Evolutionary conservation across 1,284 basidiomycete species (phyloP).

Genomic region (Singerocomus rubriflavus): DNA sequence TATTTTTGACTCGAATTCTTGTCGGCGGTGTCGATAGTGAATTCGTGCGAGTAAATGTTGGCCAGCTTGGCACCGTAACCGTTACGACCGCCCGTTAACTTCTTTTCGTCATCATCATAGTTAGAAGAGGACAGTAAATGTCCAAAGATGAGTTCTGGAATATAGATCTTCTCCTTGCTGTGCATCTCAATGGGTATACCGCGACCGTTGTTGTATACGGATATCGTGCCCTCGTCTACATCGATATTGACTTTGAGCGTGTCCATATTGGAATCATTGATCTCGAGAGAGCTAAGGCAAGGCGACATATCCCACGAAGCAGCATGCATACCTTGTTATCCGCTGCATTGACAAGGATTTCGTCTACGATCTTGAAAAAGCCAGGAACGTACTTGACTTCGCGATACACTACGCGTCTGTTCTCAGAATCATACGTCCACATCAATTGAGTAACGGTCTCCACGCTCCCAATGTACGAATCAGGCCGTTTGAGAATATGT

Average conservation of each 20-base stretch:
- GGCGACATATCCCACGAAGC: not conserved
- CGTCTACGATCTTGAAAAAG: slow-evolving; percentile 99
- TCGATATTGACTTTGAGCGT: slow-evolving; percentile 87
- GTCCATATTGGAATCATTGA: slow-evolving; percentile 89
- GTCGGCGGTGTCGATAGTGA: slow-evolving; percentile 97
- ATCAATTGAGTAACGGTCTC: slow-evolving; percentile 82
- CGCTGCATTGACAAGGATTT: slow-evolving; percentile 98
- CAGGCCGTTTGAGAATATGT: slow-evolving; percentile 94
- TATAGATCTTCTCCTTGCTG: slow-evolving; percentile 90
- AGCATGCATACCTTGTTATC: slow-evolving; percentile 84
- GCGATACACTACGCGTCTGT: slow-evolving; percentile 76
- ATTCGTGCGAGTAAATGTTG: slow-evolving; percentile 98
- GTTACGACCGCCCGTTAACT: slow-evolving; percentile 97
- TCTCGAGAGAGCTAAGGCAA: slow-evolving; percentile 44
- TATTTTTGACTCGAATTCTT: slow-evolving; percentile 88
- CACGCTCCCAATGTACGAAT: slow-evolving; percentile 97
- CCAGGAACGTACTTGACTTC: slow-evolving; percentile 95
- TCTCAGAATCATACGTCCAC: slow-evolving; percentile 87
- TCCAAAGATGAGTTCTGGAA: slow-evolving; percentile 98
- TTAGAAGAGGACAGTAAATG: slow-evolving; percentile 95
- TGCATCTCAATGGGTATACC: slow-evolving; percentile 99
- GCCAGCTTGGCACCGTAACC: slow-evolving; percentile 98
- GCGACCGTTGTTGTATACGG: slow-evolving; percentile 93
- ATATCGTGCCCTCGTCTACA: slow-evolving; percentile 81
- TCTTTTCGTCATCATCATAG: slow-evolving; percentile 99